These are phyloP conservation scores for Adansonia gregorii DNA, from an alignment of 441 rosid genomes.

Conservation along the genomic window DNA sequence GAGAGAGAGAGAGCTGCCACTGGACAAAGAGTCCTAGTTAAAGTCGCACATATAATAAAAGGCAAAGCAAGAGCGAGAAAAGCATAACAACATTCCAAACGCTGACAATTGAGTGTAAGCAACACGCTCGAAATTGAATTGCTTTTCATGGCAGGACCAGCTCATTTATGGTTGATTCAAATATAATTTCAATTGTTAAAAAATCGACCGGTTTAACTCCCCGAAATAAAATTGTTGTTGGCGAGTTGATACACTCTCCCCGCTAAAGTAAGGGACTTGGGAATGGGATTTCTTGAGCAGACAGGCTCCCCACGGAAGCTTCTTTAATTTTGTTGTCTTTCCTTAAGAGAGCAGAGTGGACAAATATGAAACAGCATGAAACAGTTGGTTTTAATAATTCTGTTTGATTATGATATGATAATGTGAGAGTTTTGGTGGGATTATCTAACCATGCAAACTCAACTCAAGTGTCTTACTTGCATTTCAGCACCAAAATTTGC, in stretches of 20 bases:
- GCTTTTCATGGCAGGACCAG: conserved; percentile 27
- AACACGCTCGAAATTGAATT: conserved; percentile 35
- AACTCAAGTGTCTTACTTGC: neutral
- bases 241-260: conserved; percentile 22
- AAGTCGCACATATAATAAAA: conserved; percentile 24
- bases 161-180: conserved; percentile 19
- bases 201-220: neutral
- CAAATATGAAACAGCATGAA: conserved; percentile 25
- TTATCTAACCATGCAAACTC: conserved; percentile 13
- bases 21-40: conserved; percentile 25
- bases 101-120: conserved; percentile 28
- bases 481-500: neutral
- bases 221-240: conserved; percentile 20
- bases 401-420: conserved; percentile 23
- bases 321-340: conserved; percentile 32
- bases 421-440: conserved; percentile 18
- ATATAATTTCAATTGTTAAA: neutral
- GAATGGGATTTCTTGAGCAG: conserved; percentile 28
- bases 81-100: conserved; percentile 24
- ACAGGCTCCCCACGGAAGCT: conserved; percentile 34
- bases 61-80: conserved; percentile 18
- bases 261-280: conserved; percentile 12
- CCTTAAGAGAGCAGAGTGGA: conserved; percentile 16
- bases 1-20: conserved; percentile 26
- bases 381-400: conserved; percentile 24